Evolutionary conservation across 2,329 filamentous ascomycete genomes (phyloP), one percentile per base, ranked within the genome.

Genomic region (Penicillium capsulatum): DNA sequence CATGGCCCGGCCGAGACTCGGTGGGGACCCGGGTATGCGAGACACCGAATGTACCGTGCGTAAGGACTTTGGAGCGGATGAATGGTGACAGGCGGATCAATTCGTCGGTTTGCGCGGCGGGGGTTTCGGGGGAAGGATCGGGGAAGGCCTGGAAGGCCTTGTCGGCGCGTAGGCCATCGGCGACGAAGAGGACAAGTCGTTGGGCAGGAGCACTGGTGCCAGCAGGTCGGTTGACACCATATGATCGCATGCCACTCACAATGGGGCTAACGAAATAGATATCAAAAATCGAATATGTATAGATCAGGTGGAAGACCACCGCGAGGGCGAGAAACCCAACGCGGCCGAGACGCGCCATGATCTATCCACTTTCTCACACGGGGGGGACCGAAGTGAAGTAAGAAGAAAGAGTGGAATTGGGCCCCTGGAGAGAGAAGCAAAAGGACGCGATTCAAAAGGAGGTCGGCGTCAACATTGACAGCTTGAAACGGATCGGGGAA

Each of bases 211-310:
- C 79, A 64, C 83, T 80, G 35, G 66, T 65, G 36, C 70, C 68
- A 29, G 67, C 54, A 27, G 77, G 69, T 39, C 82, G 75, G 44
- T 89, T 79, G 26, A 94, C 74, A 31, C 73, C 70, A 66, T 88
- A 90, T 44, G 89, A 77, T 58, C 78, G 80, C 92, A 98, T 98
- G 60, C 92, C 92, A 71, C 84, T 86, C 38, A 97, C 92, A 54
- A 98, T 92, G 15, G 92, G 92, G 63, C 89, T 96, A 61, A 96
- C 89, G 62, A 98, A 98, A 69, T 98, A 97, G 50, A 97, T 92
- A 66, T 96, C 90, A 69, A 98, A 98, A 59, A 97, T 97, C 44
- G 89, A 95, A 62, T 84, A 86, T 40, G 95, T 84, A 66, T 98
- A 98, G 50, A 94, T 79, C 38, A 97, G 66, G 68, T 98, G 94